Conservation (phyloP, 192 early-diverging fungal species). For the Oehlia diaphana region DNA sequence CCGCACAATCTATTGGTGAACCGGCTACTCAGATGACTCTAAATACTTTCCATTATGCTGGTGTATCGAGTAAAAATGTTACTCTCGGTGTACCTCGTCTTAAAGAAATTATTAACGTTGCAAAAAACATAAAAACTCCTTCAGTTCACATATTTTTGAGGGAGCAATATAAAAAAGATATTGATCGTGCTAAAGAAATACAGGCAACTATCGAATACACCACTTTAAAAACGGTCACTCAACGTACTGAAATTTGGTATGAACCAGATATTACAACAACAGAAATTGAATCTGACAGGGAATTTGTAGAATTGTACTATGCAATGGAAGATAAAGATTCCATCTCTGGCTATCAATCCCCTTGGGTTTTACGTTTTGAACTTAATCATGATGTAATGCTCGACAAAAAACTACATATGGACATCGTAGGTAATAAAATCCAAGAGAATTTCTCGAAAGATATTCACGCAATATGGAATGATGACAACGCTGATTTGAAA, state of each 20-base stretch:
- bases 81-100: slow-evolving; percentile 97
- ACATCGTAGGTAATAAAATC: slow-evolving; percentile 78
- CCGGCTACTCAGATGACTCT: slow-evolving; percentile 99
- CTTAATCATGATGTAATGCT: slow-evolving; percentile 79
- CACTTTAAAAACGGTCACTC: slow-evolving; percentile 81
- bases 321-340: slow-evolving; percentile 81
- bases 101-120: slow-evolving; percentile 99
- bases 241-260: slow-evolving; percentile 92
- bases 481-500: slow-evolving; percentile 89
- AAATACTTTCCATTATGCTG: slow-evolving; percentile 99
- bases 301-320: slow-evolving; percentile 85
- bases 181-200: slow-evolving; percentile 85
- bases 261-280: slow-evolving; percentile 86
- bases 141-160: slow-evolving; percentile 75
- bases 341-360: slow-evolving; percentile 58
- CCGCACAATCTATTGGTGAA: slow-evolving; percentile 99
- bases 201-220: slow-evolving; percentile 90
- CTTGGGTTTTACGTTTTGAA: slow-evolving; percentile 78
- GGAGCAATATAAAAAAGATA: slow-evolving; percentile 67
- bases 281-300: slow-evolving; percentile 82
- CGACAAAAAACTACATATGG: slow-evolving; percentile 88
- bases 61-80: slow-evolving; percentile 96
- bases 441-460: slow-evolving; percentile 77
- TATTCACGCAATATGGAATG: slow-evolving; percentile 79
- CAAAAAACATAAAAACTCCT: slow-evolving; percentile 95